A percentile compares a stretch with the other conserved stretches of the same genome.
These are phyloP conservation scores for Amanita molliuscula DNA, from an alignment of 768 basidiomycete species.

Conservation along the genomic window DNA sequence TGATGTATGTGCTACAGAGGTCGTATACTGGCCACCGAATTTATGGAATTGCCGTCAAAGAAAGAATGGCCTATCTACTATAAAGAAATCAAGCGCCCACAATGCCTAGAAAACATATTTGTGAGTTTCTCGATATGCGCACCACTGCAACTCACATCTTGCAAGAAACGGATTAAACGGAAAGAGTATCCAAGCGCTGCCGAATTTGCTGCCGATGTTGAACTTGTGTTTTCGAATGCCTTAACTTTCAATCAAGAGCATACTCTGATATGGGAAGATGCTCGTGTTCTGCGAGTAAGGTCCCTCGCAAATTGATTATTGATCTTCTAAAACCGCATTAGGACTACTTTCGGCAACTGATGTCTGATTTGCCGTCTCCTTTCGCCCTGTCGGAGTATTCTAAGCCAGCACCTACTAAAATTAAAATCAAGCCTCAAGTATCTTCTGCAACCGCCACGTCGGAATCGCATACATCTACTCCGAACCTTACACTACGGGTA, in stretches of 20 bases:
- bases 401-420: constrained; percentile 46
- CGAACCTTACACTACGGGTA: constrained; percentile 20
- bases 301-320: constrained; percentile 4
- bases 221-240: constrained; percentile 86
- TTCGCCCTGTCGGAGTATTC: constrained; percentile 55
- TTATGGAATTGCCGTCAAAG: constrained; percentile 77
- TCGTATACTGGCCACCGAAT: constrained; percentile 56
- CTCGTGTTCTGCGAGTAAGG: constrained; percentile 52
- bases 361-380: constrained; percentile 69
- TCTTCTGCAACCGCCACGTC: constrained; percentile 16
- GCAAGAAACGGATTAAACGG: constrained; percentile 69
- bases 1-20: constrained; percentile 33
- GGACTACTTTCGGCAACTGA: constrained; percentile 66
- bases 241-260: constrained; percentile 82
- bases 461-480: constrained; percentile 12
- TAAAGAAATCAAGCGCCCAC: constrained; percentile 66
- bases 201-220: constrained; percentile 79
- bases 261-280: constrained; percentile 76
- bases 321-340: constrained; percentile 17
- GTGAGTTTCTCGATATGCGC: constrained; percentile 31
- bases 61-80: constrained; percentile 78
- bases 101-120: constrained; percentile 67
- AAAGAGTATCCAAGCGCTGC: constrained; percentile 61
- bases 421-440: constrained; percentile 56
- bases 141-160: constrained; percentile 7